Conservation (phyloP, 2,329 filamentous ascomycete genomes). For the Xylaria polymorpha region DNA sequence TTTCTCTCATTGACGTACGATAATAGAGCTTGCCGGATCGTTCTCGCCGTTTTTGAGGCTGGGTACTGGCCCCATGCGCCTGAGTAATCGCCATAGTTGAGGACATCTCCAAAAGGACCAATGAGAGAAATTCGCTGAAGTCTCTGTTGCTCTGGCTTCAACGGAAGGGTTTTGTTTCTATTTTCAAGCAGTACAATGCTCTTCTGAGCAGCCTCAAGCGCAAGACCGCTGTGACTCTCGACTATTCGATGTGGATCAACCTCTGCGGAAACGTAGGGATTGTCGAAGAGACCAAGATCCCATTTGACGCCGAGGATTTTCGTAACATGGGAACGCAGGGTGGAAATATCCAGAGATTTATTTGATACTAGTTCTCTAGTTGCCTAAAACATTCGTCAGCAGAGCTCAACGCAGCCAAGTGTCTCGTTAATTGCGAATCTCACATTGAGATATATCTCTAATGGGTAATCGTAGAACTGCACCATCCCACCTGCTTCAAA, state of each 20-base stretch:
- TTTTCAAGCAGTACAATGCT: conserved; percentile 58
- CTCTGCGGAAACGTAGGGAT: conserved; percentile 52
- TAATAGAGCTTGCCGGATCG: conserved; percentile 54
- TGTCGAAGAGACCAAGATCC: conserved; percentile 56
- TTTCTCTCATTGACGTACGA: conserved; percentile 44
- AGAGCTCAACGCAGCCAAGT: conserved; percentile 49
- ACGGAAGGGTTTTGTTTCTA: conserved; percentile 53
- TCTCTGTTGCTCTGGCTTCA: conserved; percentile 46
- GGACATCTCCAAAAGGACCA: conserved; percentile 55
- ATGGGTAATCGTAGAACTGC: conserved; percentile 58
- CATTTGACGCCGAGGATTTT: conserved; percentile 56
- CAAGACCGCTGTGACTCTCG: conserved; percentile 51
- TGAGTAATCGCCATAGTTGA: conserved; percentile 60
- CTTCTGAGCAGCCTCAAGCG: conserved; percentile 57
- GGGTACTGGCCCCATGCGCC: conserved; percentile 57
- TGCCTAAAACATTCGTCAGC: conserved; percentile 43
- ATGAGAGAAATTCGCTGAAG: conserved; percentile 54
- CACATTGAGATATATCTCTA: conserved; percentile 55
- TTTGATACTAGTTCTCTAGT: conserved; percentile 53
- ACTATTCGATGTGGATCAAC: conserved; percentile 53
- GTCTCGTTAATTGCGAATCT: conserved; percentile 42
- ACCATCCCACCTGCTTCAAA: conserved; percentile 59
- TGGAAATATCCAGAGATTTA: conserved; percentile 51
- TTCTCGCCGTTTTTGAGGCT: conserved; percentile 52
- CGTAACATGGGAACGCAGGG: conserved; percentile 52